Base-by-base conservation (phyloP, 208 protist genomes). In the Acanthamoeba lenticulata region DNA sequence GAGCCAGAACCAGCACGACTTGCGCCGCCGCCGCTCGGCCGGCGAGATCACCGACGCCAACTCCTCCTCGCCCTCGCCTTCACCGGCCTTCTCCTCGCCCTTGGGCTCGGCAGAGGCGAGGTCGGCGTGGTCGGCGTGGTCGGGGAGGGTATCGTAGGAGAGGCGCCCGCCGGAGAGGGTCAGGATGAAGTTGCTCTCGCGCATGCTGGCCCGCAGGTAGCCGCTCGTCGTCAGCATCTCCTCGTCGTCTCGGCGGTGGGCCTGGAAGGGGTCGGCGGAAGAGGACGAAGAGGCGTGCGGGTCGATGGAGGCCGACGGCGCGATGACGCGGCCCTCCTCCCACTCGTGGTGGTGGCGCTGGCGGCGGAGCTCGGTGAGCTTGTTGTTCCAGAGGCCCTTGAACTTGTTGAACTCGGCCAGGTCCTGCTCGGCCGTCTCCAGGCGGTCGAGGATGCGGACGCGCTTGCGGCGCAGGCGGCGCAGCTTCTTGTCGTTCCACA, bases 341-440 rank as follows among this genome's bases (percentile, higher is more conserved):
- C 77, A 86, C 21, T 86, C 77, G 29, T 27, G 77, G 42, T 57
- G 3, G 3, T 86, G 42, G 38, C 77, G 38, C 21, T 86, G 49
- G 11, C 77, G 40, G 42, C 57, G 49, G 29, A 86, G 38, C 44
- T 86, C 77, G 11, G 44, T 40, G 40, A 86, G 77, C 77, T 57
- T 86, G 27, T 57, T 47, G 45, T 86, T 86, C 77, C 77, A 86
- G n/a, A 57, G 4, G 19, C 24, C 24, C 45, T 86, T 86, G 44
- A 86, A 86, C n/a, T 86, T 86, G 44, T 60, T 38, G 45, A 86
- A 86, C 77, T 86, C 77, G 11, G 6, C 77, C 77, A 86, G 45
- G 27, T 86, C 77, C n/a, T 86, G 77, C 44, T 86, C 77, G 17
- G 77, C 77, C 40, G 40, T 86, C n/a, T 86, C 77, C 77, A 86